Percentiles rank a stretch among this genome's conserved stretches.
These are phyloP conservation scores for Marasmius fiardii DNA, from an alignment of 1,284 basidiomycete species.

Conservation along the genomic window DNA sequence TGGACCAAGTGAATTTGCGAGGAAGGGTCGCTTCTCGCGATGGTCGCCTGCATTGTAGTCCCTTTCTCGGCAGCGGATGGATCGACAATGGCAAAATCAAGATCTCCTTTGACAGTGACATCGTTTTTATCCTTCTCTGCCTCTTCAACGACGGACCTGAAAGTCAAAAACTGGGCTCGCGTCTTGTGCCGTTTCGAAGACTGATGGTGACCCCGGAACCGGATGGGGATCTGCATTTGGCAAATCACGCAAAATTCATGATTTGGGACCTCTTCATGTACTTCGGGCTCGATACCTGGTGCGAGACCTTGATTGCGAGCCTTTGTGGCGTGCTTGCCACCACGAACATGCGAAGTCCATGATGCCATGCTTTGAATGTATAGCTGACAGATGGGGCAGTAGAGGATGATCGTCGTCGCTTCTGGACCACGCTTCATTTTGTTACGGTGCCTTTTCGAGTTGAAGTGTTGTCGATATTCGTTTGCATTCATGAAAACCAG, in stretches of 20 bases:
- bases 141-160: not conserved
- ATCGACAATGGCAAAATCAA: conserved; percentile 40
- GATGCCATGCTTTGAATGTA: conserved; percentile 8
- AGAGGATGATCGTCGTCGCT: conserved; percentile 8
- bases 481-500: conserved; percentile 25
- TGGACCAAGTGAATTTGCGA: conserved; percentile 17
- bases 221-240: conserved; percentile 26
- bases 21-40: not conserved
- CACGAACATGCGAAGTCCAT: conserved; percentile 4
- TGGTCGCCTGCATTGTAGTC: not conserved
- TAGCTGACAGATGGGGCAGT: conserved; percentile 8
- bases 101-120: conserved; percentile 29
- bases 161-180: conserved; percentile 11
- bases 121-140: conserved; percentile 34
- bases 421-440: conserved; percentile 15
- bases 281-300: conserved; percentile 27
- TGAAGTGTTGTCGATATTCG: conserved; percentile 26
- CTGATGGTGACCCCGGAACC: conserved; percentile 31
- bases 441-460: conserved; percentile 22
- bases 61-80: conserved; percentile 14
- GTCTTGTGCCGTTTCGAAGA: conserved; percentile 24
- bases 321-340: conserved; percentile 14
- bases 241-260: conserved; percentile 38
- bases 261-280: conserved; percentile 21
- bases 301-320: conserved; percentile 7